Conservation (phyloP, 179 eudicot species). For the Sideroxylon spinosum region DNA sequence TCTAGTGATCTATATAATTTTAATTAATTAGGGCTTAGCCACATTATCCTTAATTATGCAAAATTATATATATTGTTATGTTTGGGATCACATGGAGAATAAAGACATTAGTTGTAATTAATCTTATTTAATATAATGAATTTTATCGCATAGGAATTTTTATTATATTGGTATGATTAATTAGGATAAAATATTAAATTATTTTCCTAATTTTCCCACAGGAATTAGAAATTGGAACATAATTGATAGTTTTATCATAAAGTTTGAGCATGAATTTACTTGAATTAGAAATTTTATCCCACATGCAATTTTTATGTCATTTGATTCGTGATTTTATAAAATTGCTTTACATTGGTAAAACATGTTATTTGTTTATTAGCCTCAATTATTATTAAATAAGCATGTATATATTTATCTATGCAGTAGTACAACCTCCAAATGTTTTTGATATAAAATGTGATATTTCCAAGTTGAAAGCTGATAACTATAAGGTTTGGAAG, state of each 20-base stretch:
- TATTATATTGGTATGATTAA: not conserved
- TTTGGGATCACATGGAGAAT: conserved; percentile 4
- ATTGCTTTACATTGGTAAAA: not conserved
- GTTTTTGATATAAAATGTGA: not conserved
- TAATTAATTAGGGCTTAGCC: conserved; percentile 12
- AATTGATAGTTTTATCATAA: conserved; percentile 4
- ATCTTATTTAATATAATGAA: conserved; percentile 8
- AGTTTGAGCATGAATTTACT: not conserved
- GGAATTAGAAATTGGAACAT: not conserved
- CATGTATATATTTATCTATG: not conserved
- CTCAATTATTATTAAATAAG: not conserved
- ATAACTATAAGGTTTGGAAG: not conserved
- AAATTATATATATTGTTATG: not conserved
- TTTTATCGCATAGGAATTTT: not conserved
- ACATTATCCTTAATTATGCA: not conserved
- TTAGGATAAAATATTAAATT: not conserved
- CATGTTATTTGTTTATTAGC: not conserved
- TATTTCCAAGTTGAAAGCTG: not conserved
- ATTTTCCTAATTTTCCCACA: not conserved
- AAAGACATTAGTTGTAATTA: conserved; percentile 8
- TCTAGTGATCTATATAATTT: conserved; percentile 5
- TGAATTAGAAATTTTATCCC: conserved; percentile 8
- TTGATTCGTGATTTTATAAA: not conserved
- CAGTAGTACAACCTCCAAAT: not conserved
- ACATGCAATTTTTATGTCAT: not conserved